Evolutionary conservation across 176 grass and related monocot genomes (phyloP), one percentile per base, ranked within the genome.

Genomic region (Typha latifolia): DNA sequence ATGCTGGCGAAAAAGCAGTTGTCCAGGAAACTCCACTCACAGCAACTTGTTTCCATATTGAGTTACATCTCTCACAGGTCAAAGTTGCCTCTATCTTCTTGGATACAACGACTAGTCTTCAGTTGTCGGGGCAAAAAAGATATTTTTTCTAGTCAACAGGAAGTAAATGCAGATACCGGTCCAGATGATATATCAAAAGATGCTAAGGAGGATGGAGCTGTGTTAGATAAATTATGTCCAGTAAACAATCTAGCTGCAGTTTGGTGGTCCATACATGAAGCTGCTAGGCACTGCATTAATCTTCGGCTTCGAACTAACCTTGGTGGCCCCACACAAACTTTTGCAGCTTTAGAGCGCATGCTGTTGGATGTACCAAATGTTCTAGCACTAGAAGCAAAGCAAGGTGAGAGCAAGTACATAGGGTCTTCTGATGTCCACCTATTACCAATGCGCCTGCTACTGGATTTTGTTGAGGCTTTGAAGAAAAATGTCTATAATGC

Each of bases 401-500:
- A 91, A 84, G 80, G 79, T 69, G 91, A 96, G 73, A 72, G 76
- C 61, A 90, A 75, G 63, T 80, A 84, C 75, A 79, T 88, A 74
- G 82, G 82, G 43, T 66, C 82, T 77, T 81, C 82, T 62, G 83
- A 91, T 65, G 16, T 79, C 62, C 76, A 77, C 69, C 64, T 96
- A 63, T 82, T 96, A 72, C 88, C 92, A 12, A 96, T 89, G 85
- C 82, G 85, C 16, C 81, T 96, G 76, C 79, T 96, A 62, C 68
- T 96, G 48, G 92, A 91, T 79, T 96, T 96, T 80, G 88, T 91
- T 43, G 92, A 96, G 82, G 80, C 88, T 61, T 82, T 96, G 67
- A 96, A 96, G 59, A 96, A 91, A 82, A 89, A 89, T 82, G 81
- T 88, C 71, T 96, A 96, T 59, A 96, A 96, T 77, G 92, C 92